Conservation (phyloP, 441 rosid genomes). For the Gossypium trilobum region DNA sequence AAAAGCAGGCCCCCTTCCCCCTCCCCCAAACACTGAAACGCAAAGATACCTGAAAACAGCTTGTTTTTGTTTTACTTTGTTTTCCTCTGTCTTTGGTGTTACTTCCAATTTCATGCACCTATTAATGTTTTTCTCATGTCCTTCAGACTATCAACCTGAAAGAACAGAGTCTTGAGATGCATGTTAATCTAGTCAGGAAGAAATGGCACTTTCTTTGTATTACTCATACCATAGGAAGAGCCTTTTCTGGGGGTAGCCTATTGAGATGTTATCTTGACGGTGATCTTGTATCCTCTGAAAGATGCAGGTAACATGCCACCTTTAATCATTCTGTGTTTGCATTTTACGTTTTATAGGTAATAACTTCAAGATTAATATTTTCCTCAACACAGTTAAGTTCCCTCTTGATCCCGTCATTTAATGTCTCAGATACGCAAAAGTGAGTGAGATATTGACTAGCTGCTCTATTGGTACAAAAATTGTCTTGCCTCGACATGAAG, state of each 20-base stretch:
- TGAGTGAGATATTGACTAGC: constrained; percentile 68
- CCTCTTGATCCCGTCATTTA: constrained; percentile 21
- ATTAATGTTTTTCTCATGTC: constrained; percentile 18
- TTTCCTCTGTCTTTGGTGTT: constrained; percentile 5
- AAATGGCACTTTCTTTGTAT: constrained; percentile 95
- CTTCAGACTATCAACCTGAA: constrained; percentile 72
- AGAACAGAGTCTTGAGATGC: constrained; percentile 62
- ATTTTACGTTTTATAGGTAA: constrained; percentile 6
- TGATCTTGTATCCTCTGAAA: constrained; percentile 80
- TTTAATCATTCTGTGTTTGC: constrained; percentile 4
- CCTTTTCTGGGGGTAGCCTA: constrained; percentile 95
- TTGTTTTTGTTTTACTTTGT: constrained; percentile 3
- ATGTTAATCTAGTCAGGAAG: constrained; percentile 51
- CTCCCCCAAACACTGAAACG: not conserved
- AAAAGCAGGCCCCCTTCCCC: not conserved
- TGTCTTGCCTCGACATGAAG: constrained; percentile 47
- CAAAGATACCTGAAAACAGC: not conserved
- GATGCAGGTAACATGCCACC: constrained; percentile 69
- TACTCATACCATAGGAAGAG: constrained; percentile 89
- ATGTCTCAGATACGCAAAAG: constrained; percentile 76
- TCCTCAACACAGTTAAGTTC: not conserved
- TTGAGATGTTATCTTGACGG: constrained; percentile 86
- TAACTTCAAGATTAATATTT: not conserved
- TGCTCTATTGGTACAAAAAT: constrained; percentile 72
- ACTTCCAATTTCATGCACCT: constrained; percentile 13